phyloP scores from a whole-genome alignment of 331 rosid genomes.

The Acacia pycnantha region DNA sequence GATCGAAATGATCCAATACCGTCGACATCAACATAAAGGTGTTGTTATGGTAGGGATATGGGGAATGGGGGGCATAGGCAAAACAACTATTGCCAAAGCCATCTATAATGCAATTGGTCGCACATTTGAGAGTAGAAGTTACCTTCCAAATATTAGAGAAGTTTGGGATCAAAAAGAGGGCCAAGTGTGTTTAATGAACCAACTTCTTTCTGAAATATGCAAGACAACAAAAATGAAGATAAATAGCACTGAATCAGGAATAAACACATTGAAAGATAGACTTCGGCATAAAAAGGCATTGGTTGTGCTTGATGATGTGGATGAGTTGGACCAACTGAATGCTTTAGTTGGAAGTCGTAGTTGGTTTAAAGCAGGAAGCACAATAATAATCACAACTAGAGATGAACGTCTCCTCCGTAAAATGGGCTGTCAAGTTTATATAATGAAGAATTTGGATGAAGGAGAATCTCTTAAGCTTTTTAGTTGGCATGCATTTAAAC shows the following conservation, averaged over 20 bases:
- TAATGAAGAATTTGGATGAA: no score
- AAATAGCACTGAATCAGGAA: background rate
- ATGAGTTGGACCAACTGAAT: background rate
- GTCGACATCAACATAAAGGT: background rate
- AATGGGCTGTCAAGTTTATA: no score
- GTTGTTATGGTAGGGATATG: background rate
- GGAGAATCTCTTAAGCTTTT: no score
- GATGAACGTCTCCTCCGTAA: no score
- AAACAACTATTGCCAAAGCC: background rate
- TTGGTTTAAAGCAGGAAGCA: no score
- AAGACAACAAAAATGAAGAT: background rate
- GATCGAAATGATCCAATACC: background rate
- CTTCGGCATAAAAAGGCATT: background rate
- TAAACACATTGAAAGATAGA: background rate
- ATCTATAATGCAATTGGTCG: background rate
- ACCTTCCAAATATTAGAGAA: background rate
- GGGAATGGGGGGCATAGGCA: background rate
- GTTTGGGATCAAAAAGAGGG: background rate
- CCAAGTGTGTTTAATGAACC: background rate
- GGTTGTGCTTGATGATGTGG: background rate
- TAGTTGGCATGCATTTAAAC: no score
- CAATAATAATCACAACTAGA: no score
- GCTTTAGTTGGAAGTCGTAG: no score
- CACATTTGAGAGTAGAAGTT: background rate
- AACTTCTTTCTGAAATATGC: background rate